A percentile compares a stretch with the other conserved stretches of the same genome.
phyloP scores from a whole-genome alignment of 768 basidiomycete species.

The Lactarius sp. region DNA sequence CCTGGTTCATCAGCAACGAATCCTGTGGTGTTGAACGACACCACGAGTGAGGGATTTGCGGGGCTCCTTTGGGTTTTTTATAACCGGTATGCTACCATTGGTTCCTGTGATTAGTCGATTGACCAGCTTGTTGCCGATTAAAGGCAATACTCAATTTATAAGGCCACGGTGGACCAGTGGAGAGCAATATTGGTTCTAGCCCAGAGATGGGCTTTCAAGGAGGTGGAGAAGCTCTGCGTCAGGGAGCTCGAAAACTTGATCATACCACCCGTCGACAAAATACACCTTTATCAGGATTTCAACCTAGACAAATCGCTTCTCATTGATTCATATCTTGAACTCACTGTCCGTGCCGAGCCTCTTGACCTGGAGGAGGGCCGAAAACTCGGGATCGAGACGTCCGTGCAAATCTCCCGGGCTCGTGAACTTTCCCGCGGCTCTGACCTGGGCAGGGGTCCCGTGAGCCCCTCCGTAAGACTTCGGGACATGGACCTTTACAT shows the following conservation, averaged over 20 bases:
- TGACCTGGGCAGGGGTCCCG: not conserved
- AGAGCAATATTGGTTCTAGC: conserved; percentile 48
- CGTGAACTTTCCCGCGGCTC: conserved; percentile 39
- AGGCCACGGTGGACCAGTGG: conserved; percentile 50
- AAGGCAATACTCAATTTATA: conserved; percentile 55
- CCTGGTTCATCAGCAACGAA: conserved; percentile 31
- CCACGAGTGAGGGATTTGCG: conserved; percentile 28
- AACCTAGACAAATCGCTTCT: conserved; percentile 45
- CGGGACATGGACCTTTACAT: not conserved
- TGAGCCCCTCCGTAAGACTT: not conserved
- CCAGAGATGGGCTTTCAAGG: conserved; percentile 49
- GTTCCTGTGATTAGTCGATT: conserved; percentile 30
- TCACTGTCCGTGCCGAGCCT: conserved; percentile 49
- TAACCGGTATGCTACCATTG: conserved; percentile 30
- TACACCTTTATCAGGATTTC: conserved; percentile 51
- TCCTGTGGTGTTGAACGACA: conserved; percentile 30
- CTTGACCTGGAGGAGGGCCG: conserved; percentile 50
- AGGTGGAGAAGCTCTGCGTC: conserved; percentile 47
- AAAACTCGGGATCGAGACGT: conserved; percentile 52
- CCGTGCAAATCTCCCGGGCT: conserved; percentile 46
- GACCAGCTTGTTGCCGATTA: not conserved
- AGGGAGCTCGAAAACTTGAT: conserved; percentile 46
- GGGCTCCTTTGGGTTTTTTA: conserved; percentile 33
- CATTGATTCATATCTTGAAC: conserved; percentile 46
- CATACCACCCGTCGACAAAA: conserved; percentile 47